Evolutionary conservation across 108 stramenopile genomes (phyloP), one percentile per base, ranked within the genome.

Genomic region (Discostella stelligeroides): DNA sequence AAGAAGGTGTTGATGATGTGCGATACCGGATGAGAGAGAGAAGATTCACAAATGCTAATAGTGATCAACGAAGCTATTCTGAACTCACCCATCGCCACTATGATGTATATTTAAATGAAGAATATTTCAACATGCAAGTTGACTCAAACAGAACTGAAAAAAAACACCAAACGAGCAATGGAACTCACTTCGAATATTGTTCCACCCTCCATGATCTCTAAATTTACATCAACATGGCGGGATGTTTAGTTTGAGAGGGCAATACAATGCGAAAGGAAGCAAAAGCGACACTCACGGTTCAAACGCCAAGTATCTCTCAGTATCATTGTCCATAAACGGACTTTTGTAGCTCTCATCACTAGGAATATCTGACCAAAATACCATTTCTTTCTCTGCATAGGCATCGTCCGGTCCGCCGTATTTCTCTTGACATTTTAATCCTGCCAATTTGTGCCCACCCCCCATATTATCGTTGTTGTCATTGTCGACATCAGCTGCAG

Each of bases 291-390:
- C 69, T 60, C 60, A 70, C 43, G 96, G 92, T 81, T 98, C 96
- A 72, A 97, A 97, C n/a, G 96, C 96, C 47, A 98, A 47, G 70
- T 92, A 98, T 65, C 90, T 83, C 27, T 73, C 75, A 23, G 34
- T 70, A 14, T 69, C 55, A 4, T 57, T 64, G 2, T 59, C 40
- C 21, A 90, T 62, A 67, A 95, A 95, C 5, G 90, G 88, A 60
- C 82, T 84, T 21, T 80, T 66, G 56, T 80, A 87, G 9, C 63
- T 29, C 8, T 69, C 70, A 70, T 96, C 95, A 57, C 60, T 41
- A 0, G 88, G 88, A 68, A 92, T 89, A 63, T 96, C 92, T 21
- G 70, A 53, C 95, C 95, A 96, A 77, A 90, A 96, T 3, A 86
- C 89, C 95, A 96, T 92, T 75, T 93, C 92, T 25, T 76, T 54